phyloP scores from a whole-genome alignment of 2,329 filamentous ascomycete species.

The Coniochaeta hoffmannii region DNA sequence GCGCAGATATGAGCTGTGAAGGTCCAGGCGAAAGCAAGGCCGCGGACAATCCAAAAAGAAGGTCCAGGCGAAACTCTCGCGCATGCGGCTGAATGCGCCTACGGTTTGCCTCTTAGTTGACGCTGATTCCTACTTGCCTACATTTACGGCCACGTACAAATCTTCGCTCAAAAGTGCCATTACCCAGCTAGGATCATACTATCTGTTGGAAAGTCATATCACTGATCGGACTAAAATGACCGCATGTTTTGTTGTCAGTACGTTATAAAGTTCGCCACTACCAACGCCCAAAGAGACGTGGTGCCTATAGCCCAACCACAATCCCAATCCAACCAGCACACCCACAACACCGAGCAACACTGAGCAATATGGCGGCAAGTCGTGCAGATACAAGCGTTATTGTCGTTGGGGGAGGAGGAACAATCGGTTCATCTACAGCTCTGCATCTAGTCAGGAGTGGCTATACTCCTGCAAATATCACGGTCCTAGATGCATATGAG shows the following conservation, averaged over 20 bases:
- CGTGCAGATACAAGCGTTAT: slow-evolving; percentile 22
- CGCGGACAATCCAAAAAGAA: too few relatives aligned
- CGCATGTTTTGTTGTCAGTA: not conserved
- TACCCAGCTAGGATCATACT: not conserved
- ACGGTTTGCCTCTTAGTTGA: not conserved
- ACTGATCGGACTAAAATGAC: not conserved
- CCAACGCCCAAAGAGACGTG: not conserved
- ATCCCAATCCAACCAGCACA: not conserved
- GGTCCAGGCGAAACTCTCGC: not conserved
- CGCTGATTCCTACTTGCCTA: too few relatives aligned
- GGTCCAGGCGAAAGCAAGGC: not conserved
- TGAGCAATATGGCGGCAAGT: slow-evolving; percentile 13
- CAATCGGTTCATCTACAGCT: slow-evolving; percentile 37
- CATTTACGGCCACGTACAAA: not conserved
- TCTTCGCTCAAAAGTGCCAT: not conserved
- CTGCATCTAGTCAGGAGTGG: slow-evolving; percentile 34
- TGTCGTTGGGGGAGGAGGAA: slow-evolving; percentile 39
- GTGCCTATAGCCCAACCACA: not conserved
- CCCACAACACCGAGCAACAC: too few relatives aligned
- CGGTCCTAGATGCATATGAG: slow-evolving; percentile 35
- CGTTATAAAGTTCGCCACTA: not conserved
- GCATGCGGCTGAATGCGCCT: not conserved
- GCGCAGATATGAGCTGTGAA: not conserved
- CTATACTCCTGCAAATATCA: slow-evolving; percentile 34
- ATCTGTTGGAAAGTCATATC: not conserved